Evolutionary conservation across 2,329 filamentous ascomycete genomes (phyloP), one percentile per base, ranked within the genome.

Genomic region (Elsinoe batatas): DNA sequence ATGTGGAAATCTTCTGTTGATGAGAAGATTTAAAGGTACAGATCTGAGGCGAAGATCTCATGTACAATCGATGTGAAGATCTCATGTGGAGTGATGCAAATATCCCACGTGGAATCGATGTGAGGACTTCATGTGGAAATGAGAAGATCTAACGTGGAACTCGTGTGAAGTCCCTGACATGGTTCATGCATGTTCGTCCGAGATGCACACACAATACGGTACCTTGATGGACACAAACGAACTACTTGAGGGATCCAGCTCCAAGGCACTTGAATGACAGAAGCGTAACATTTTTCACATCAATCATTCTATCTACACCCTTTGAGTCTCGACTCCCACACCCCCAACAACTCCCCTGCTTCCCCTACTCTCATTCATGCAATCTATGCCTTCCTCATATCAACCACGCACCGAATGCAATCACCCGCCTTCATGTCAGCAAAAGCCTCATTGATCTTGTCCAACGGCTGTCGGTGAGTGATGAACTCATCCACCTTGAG

Each of bases 401-500:
- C 82, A 54, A 96, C 87, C 8, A 97, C 93, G 64, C 89, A 95
- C 61, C 93, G 88, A 67, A 98, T 96, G 74, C 93, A 98, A 73
- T 97, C 91, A 58, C 93, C 93, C 58, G 83, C 80, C 79, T 96
- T 94, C 93, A 98, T 98, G 64, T 86, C 83, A 61, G 89, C 82
- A 67, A 95, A 98, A 17, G 90, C 91, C 53, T 79, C 76, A 79
- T 97, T 97, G 73, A 98, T 95, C 66, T 87, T 82, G 58, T 76
- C 75, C 43, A 98, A 77, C 3, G 79, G 80, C 76, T 95, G 88
- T 64, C 91, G 84, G 77, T 98, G 93, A 32, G 93, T 98, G 76
- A 98, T 97, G 78, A 97, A 97, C 77, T 98, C 93, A 70, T 97
- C 91, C 44, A 97, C 93, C 84, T 96, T 97, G 69, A 98, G 84